Evolutionary conservation across 805 yeast genomes (phyloP), one percentile per base, ranked within the genome.

Genomic region (Metschnikowia continentalis): DNA sequence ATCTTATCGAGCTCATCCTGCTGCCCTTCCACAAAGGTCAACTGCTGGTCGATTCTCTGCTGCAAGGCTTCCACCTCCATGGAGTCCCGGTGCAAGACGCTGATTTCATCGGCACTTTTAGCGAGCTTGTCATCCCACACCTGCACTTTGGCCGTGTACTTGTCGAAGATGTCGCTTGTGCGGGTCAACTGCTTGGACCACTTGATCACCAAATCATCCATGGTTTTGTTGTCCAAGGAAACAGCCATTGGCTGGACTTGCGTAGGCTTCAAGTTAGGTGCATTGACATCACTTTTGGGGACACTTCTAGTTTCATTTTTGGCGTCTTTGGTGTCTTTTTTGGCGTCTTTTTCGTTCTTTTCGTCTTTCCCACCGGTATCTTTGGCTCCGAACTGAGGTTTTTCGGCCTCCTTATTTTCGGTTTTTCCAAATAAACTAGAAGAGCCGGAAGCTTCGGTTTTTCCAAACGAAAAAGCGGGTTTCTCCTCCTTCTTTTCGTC

Each of bases 191-290:
- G 96, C 50, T 83, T 82, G 0, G 97, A 87, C 99, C 99, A 94
- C 68, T 87, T 90, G 13, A 90, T 81, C 40, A 94, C 87, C 57
- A 94, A 77, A 65, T 94, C 98, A 62, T 94, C 98, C 62, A 94
- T 74, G 1, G 97, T 90, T 66, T 90, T 90, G 69, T 94, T 94
- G 60, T 88, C 90, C 35, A 94, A 78, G 4, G 96, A 82, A 3
- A 90, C 78, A 32, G 87, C 86, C 51, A 83, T 77, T 4, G 90
- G 84, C 53, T 80, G 81, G 30, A 83, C 77, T 36, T 79, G 74
- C 48, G 85, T 82, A 2, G 83, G 70, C 48, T 76, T 75, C 20
- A 75, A 67, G 46, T 64, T 70, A 23, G 68, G 67, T 22, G 53
- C 53, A 42, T 58, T 61, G 43, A 54, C 57, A 1, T 49, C 58